Evolutionary conservation across 352 stramenopile species (phyloP).

Genomic region (Pythium insidiosum): DNA sequence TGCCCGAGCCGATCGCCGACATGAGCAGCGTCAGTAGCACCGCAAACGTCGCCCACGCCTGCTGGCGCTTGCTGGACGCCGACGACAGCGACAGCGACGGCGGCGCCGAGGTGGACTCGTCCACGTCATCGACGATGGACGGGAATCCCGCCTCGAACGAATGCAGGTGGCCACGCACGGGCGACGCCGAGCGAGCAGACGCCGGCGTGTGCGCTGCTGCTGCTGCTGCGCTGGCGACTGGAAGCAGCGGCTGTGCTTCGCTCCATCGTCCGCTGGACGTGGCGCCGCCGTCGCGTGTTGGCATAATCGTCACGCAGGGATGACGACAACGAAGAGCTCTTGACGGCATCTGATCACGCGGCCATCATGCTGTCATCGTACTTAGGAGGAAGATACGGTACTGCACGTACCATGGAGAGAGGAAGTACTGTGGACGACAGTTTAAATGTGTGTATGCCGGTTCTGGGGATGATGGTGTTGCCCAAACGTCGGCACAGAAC

Average conservation of each 20-base stretch:
- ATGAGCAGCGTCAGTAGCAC: slow-evolving; percentile 19
- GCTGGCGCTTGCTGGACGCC: neutral
- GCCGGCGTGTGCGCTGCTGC: slow-evolving; percentile 1
- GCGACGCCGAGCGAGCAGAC: slow-evolving; percentile 1
- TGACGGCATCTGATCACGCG: no score
- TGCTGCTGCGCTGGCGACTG: neutral
- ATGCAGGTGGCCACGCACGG: slow-evolving; percentile 4
- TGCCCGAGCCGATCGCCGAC: slow-evolving; percentile 15
- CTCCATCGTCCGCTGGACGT: neutral
- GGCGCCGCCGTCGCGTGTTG: no score
- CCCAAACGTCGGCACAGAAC: no score
- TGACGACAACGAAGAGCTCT: no score
- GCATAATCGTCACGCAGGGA: no score
- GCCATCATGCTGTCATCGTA: no score
- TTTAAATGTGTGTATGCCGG: slow-evolving; percentile 5
- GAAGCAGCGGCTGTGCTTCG: slow-evolving; percentile 12
- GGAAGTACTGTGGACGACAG: neutral
- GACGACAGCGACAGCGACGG: neutral
- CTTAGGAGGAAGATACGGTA: no score
- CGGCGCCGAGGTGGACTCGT: no score
- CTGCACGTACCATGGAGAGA: no score
- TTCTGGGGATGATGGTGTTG: slow-evolving; percentile 20
- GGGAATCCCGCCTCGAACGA: slow-evolving; percentile 16
- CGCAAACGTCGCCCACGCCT: slow-evolving; percentile 8
- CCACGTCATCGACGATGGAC: slow-evolving; percentile 13